Evolutionary conservation across 768 basidiomycete species (phyloP).

Genomic region (Leccinum variicolor): DNA sequence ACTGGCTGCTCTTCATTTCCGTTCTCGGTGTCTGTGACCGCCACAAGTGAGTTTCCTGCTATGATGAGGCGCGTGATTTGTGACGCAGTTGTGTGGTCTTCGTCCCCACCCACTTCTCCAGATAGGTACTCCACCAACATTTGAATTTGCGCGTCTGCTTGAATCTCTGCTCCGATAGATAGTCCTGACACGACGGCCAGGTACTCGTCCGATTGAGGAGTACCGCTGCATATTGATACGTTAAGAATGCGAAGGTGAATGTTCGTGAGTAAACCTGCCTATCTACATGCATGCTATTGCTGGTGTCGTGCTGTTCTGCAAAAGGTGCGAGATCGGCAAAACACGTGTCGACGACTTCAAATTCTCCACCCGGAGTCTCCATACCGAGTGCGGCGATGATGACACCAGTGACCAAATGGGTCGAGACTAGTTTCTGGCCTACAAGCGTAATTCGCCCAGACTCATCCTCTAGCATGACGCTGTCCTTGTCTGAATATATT

Average conservation of each 20-base stretch:
- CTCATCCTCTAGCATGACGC: conserved; percentile 92
- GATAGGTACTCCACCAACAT: conserved; percentile 88
- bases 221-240: conserved; percentile 8
- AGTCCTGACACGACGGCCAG: conserved; percentile 86
- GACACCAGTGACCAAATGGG: conserved; percentile 82
- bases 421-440: conserved; percentile 61
- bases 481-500: conserved; percentile 74
- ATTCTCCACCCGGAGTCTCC: conserved; percentile 87
- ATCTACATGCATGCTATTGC: conserved; percentile 67
- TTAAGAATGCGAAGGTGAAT: conserved; percentile 8
- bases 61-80: conserved; percentile 84
- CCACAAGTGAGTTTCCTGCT: conserved; percentile 83
- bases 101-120: conserved; percentile 73
- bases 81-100: conserved; percentile 61
- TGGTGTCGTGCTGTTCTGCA: conserved; percentile 21
- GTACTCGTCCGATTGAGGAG: conserved; percentile 57
- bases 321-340: conserved; percentile 75
- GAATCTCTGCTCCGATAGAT: conserved; percentile 61
- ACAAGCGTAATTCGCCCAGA: conserved; percentile 88
- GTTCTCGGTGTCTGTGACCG: conserved; percentile 35
- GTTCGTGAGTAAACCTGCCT: conserved; percentile 34
- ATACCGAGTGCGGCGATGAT: conserved; percentile 88
- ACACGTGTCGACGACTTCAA: conserved; percentile 89
- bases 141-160: conserved; percentile 71
- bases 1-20: conserved; percentile 46